Base-by-base conservation (phyloP, 176 grass and related monocot species). In the Phoenix roebelenii region DNA sequence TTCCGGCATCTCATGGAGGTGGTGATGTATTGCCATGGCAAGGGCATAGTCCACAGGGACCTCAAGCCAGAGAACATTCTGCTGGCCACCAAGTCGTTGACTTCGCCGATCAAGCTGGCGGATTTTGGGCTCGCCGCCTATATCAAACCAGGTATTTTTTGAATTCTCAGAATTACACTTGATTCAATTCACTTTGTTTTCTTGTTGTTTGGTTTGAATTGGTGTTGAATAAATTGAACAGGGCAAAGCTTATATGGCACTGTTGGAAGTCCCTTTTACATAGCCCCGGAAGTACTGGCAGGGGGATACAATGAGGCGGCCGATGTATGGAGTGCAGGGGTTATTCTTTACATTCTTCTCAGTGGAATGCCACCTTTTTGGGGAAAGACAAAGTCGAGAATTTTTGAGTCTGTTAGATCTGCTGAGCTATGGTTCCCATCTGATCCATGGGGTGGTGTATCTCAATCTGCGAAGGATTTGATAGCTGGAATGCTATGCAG, bases 31-130 rank as follows among this genome's bases (percentile, higher is more conserved):
- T 98, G 93, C 26, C 93, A 98, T 9, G 78, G 73, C 63, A 92
- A 98, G 17, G 93, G 93, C 44, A 88, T 98, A 3, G 82, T 98
- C 5, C 93, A 98, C 76, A 80, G 93, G 59, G 93, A 98, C 71
- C 79, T 92, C 3, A 98, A 98, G 60, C 93, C 93, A 0, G 93
- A 98, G 81, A 98, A 98, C 82, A 89, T 98, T 71, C 78, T 98
- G 35, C 73, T 98, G 9, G 87, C 86, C 66, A 92, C 83, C 72
- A 91, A 79, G 55, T 98, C 81, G 3, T 70, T 69, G 0, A 76
- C 79, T 19, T 92, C 81, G 5, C 84, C 68, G 18, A 92, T 92
- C 74, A 98, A 98, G 18, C 75, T 98, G 5, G 87, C 93, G 0
- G 93, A 92, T 76, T 98, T 98, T 35, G 87, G 87, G 16, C 93